Evolutionary conservation across 225 moss, liverwort and hornwort species (phyloP).

Genomic region (Ulota crispa): DNA sequence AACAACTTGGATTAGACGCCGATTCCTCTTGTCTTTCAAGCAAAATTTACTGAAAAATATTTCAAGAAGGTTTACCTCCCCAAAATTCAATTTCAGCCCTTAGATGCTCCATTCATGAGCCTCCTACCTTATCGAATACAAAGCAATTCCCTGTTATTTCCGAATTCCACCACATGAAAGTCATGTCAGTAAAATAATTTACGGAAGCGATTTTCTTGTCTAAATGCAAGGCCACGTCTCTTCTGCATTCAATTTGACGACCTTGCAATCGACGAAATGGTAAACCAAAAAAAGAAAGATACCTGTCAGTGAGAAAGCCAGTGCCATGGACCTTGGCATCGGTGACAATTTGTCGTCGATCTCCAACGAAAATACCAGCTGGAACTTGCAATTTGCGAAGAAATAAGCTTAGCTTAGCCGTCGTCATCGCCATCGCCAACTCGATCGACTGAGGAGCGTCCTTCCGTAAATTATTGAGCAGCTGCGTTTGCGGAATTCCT

Average conservation of each 20-base stretch:
- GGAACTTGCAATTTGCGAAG: constrained; percentile 19
- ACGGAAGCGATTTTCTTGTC: background rate
- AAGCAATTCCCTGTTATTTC: background rate
- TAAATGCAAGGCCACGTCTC: background rate
- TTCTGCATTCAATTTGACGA: background rate
- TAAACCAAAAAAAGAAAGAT: background rate
- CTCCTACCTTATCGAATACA: background rate
- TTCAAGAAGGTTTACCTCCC: too few relatives aligned
- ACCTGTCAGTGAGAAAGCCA: constrained; percentile 39
- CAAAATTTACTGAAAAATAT: too few relatives aligned
- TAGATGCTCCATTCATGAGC: too few relatives aligned
- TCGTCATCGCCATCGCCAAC: background rate
- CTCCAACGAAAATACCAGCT: background rate
- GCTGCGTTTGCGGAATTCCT: background rate
- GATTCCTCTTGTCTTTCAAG: too few relatives aligned
- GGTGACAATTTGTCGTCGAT: constrained; percentile 27
- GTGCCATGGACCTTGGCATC: constrained; percentile 39
- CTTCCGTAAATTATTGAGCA: background rate
- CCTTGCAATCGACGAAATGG: background rate
- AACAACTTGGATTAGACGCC: too few relatives aligned
- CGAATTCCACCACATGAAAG: background rate
- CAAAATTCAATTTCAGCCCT: too few relatives aligned
- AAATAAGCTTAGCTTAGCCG: constrained; percentile 4
- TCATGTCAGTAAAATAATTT: background rate
- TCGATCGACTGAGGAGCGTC: background rate